These are phyloP conservation scores for Metschnikowia drakensbergensis DNA, from an alignment of 805 yeast genomes.

Conservation along the genomic window DNA sequence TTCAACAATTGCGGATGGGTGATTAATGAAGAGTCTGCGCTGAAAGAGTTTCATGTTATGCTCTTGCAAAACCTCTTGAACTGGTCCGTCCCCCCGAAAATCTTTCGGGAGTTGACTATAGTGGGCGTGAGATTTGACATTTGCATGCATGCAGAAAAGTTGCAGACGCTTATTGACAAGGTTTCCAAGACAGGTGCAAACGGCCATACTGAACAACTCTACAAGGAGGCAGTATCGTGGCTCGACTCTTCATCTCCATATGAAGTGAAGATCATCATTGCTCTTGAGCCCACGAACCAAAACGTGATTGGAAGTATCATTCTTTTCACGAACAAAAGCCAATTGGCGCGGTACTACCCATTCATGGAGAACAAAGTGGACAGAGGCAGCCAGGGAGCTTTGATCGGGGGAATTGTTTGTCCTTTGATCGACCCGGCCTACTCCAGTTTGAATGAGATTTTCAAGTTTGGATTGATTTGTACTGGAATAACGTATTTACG, in stretches of 20 bases:
- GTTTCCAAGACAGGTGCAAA: conserved; percentile 13
- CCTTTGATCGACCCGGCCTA: conserved; percentile 52
- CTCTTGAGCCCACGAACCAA: conserved; percentile 50
- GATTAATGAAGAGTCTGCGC: conserved; percentile 13
- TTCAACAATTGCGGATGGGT: conserved; percentile 43
- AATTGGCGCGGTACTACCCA: conserved; percentile 47
- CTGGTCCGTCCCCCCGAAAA: conserved; percentile 54
- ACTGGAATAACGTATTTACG: conserved; percentile 27
- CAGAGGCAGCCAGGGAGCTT: conserved; percentile 10
- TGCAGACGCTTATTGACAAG: conserved; percentile 37
- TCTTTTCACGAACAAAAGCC: conserved; percentile 44
- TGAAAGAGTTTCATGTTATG: conserved; percentile 33
- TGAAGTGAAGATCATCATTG: conserved; percentile 47
- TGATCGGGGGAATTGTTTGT: conserved; percentile 51
- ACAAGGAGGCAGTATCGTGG: conserved; percentile 34
- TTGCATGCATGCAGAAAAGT: conserved; percentile 41
- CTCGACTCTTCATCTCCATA: conserved; percentile 24
- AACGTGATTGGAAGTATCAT: conserved; percentile 51
- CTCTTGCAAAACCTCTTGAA: conserved; percentile 36
- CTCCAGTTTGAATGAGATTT: conserved; percentile 49
- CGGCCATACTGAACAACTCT: conserved; percentile 28
- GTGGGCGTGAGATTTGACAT: conserved; percentile 57
- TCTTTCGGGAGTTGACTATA: conserved; percentile 51
- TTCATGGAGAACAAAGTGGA: conserved; percentile 42
- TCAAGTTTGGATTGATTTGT: conserved; percentile 55